Conservation (phyloP, 2,329 filamentous ascomycete genomes). For the Pseudopyricularia cyperi region DNA sequence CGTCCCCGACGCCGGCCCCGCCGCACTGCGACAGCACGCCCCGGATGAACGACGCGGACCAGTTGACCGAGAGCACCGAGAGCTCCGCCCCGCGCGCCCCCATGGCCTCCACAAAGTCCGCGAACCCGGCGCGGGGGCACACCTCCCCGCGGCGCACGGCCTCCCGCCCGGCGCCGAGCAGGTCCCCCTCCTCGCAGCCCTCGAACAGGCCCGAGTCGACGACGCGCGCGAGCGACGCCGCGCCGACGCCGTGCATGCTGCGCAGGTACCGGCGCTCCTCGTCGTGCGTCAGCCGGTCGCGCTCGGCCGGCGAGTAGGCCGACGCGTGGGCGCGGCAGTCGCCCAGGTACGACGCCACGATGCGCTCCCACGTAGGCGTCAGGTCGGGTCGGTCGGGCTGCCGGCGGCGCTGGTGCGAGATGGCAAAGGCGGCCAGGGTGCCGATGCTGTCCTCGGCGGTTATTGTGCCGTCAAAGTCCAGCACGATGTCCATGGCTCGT, state of each 20-base stretch:
- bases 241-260: slow-evolving; percentile 29
- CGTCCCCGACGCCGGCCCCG: background rate
- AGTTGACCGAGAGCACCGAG: slow-evolving; percentile 33
- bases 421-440: slow-evolving; percentile 29
- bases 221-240: slow-evolving; percentile 30
- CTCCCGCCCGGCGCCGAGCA: slow-evolving; percentile 24
- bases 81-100: slow-evolving; percentile 20
- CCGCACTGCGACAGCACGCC: slow-evolving; percentile 17
- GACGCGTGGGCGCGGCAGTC: slow-evolving; percentile 22
- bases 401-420: slow-evolving; percentile 17
- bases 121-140: slow-evolving; percentile 15
- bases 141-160: slow-evolving; percentile 20
- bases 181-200: slow-evolving; percentile 17
- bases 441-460: slow-evolving; percentile 39
- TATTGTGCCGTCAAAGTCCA: slow-evolving; percentile 50
- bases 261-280: slow-evolving; percentile 30
- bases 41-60: slow-evolving; percentile 13
- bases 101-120: slow-evolving; percentile 13
- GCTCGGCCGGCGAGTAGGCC: slow-evolving; percentile 17
- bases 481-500: slow-evolving; percentile 30
- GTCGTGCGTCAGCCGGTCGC: slow-evolving; percentile 18
- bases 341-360: slow-evolving; percentile 30
- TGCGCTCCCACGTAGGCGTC: slow-evolving; percentile 25
- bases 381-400: slow-evolving; percentile 13
- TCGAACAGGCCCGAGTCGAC: slow-evolving; percentile 29